Evolutionary conservation across 768 basidiomycete species (phyloP).

Genomic region (Holtermannia corniformis): DNA sequence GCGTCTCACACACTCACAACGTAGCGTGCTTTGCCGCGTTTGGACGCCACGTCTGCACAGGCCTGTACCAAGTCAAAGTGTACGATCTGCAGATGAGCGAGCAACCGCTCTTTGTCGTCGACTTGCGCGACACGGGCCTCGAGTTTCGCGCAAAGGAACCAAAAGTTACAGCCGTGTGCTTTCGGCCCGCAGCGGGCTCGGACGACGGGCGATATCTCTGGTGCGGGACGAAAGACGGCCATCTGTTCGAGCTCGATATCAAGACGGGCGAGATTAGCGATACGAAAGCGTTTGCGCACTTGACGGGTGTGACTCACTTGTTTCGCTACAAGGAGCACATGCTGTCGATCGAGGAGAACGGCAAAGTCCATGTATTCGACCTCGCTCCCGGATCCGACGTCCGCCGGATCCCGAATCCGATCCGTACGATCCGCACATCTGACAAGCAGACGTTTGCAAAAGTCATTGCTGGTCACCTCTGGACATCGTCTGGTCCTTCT

Average conservation of each 20-base stretch:
- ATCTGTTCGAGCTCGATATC: constrained; percentile 72
- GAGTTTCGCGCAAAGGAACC: constrained; percentile 53
- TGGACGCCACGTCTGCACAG: constrained; percentile 40
- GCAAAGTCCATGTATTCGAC: constrained; percentile 67
- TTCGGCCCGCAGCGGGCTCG: constrained; percentile 50
- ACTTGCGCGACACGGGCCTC: constrained; percentile 54
- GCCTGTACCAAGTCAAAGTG: constrained; percentile 36
- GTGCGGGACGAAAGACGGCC: constrained; percentile 86
- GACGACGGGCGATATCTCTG: constrained; percentile 58
- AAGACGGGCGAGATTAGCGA: constrained; percentile 52
- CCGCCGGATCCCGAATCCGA: constrained; percentile 11
- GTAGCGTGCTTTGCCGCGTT: constrained; percentile 39
- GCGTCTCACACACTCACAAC: constrained; percentile 20
- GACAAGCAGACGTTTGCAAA: constrained; percentile 76
- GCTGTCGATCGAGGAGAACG: constrained; percentile 73
- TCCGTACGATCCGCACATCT: constrained; percentile 48
- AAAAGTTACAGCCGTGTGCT: constrained; percentile 68
- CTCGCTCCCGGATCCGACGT: constrained; percentile 49
- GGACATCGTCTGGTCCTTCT: constrained; percentile 55
- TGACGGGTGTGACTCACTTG: constrained; percentile 59
- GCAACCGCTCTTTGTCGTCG: constrained; percentile 44
- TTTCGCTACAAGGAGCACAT: constrained; percentile 60
- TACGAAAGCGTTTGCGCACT: constrained; percentile 55
- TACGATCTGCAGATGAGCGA: constrained; percentile 36
- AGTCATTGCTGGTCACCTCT: constrained; percentile 64